Evolutionary conservation across 2,329 filamentous ascomycete species (phyloP), one percentile per base, ranked within the genome.

Genomic region (Sphaerulina populicola): DNA sequence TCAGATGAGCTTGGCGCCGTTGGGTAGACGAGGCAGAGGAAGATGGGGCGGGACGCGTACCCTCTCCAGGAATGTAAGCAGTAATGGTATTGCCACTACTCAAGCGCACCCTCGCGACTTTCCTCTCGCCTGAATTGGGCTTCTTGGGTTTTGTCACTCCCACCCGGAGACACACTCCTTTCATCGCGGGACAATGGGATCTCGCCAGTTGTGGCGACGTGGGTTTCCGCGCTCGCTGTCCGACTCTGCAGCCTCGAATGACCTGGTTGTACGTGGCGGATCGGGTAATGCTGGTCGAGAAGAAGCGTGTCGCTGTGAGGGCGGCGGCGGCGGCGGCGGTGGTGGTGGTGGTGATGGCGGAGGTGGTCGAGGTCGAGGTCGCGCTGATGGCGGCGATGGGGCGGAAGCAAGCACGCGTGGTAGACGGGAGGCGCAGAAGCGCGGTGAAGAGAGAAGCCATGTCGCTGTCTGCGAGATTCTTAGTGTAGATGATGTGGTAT

Each of bases 131-230:
- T 27, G 93, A 98, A 72, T 98, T 98, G 59, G 93, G 93, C 74
- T 98, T 98, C 82, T 98, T 98, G 51, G 93, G 93, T 66, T 93
- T 89, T 62, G 86, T 89, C 62, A 90, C 87, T 65, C 88, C 89
- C 54, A 97, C 93, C 68, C 94, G 90, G 58, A 98, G 74, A 70
- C 93, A 97, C 35, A 98, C 93, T 62, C 91, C 93, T 76, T 97
- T 97, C 73, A 95, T 83, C 66, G 86, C 81, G 3, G 93, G 89
- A 39, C 86, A 79, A 46, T 80, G 70, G 4, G 52, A 56, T 33
- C 51, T 53, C 55, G 77, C 78, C 57, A 98, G 79, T 18, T 91
- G 90, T 0, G 93, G 93, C 2, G 91, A 97, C 46, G 88, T 83
- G 60, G 87, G 80, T 72, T 94, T 89, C 58, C 93, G 88, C 1